Conservation (phyloP, 1,284 basidiomycete genomes). For the Malassezia pachydermatis region DNA sequence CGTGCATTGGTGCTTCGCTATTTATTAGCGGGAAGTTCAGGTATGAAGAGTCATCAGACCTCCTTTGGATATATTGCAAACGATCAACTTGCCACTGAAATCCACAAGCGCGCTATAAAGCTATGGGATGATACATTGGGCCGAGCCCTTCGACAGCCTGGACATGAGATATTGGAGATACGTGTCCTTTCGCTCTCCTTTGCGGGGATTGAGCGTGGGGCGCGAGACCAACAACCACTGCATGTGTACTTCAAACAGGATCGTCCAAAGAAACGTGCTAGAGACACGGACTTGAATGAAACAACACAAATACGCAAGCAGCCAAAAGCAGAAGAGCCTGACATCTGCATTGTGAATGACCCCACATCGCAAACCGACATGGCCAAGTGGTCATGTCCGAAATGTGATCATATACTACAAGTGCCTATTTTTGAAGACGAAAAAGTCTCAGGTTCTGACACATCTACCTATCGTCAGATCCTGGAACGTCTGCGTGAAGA, state of each 20-base stretch:
- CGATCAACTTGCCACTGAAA: conserved; percentile 53
- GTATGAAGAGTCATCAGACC: conserved; percentile 61
- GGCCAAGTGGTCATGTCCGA: conserved; percentile 6
- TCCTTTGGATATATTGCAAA: conserved; percentile 62
- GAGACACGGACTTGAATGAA: background rate
- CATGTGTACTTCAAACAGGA: background rate
- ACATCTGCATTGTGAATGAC: background rate
- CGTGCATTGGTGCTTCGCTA: conserved; percentile 66
- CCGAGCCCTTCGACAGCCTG: background rate
- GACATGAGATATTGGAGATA: background rate
- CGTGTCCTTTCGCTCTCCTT: conserved; percentile 6
- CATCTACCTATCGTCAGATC: background rate
- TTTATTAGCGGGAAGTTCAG: conserved; percentile 53
- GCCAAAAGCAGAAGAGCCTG: background rate
- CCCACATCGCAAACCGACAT: conserved; percentile 10
- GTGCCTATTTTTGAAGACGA: conserved; percentile 16
- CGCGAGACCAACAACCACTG: conserved; percentile 10
- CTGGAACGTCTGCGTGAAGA: conserved; percentile 6
- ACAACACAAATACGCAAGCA: background rate
- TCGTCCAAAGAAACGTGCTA: background rate
- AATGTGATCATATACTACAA: background rate
- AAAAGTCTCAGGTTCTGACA: too few relatives aligned
- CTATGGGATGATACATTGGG: conserved; percentile 65
- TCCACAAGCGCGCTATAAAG: conserved; percentile 66
- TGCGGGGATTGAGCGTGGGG: conserved; percentile 9